Base-by-base conservation (phyloP, 805 yeast genomes). In the Hanseniaspora clermontiae region DNA sequence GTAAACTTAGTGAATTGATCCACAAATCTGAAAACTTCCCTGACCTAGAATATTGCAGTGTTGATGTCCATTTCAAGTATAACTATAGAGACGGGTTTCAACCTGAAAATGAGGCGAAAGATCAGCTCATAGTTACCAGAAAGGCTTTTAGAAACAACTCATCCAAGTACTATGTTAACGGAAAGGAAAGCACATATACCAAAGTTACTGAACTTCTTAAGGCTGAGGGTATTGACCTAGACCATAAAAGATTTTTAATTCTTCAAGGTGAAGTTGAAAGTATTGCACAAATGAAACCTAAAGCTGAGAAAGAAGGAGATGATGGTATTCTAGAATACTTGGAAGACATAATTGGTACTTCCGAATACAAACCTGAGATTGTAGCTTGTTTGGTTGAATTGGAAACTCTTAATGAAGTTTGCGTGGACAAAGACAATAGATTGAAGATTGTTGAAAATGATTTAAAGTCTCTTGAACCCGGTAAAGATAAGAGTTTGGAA, bases 221-320 rank as follows among this genome's bases (percentile, higher is more conserved):
- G 61, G 82, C 77, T 17, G 81, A 88, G 65, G 98, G 97, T 5
- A 85, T 93, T 58, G 98, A 93, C 68, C 74, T 93, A 60, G 95
- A 90, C 62, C 98, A 93, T 69, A 93, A 93, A 66, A 76, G 99
- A 62, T 93, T 93, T 64, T 75, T 93, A 62, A 95, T 93, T 65
- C 73, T 93, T 47, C 99, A 93, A 70, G 99, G 99, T 67, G 99
- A 93, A 67, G 98, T 93, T 45, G 99, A 93, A 71, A 84, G 90
- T 61, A 93, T 93, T 65, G 97, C 98, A 0, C 97, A 93, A 67
- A 95, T 93, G 99, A 91, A 91, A 66, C 86, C 99, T 11, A 93
- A 91, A 65, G 97, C 97, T 0, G 97, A 93, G 64, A 79, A 75
- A 51, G 95, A 87, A 54, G 81, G 81, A 60, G 97, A 91, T 63